Percentiles rank a stretch among this genome's conserved stretches.
Evolutionary conservation across 129 eudicot genomes (phyloP).

Genomic region (Ambrosia artemisiifolia): DNA sequence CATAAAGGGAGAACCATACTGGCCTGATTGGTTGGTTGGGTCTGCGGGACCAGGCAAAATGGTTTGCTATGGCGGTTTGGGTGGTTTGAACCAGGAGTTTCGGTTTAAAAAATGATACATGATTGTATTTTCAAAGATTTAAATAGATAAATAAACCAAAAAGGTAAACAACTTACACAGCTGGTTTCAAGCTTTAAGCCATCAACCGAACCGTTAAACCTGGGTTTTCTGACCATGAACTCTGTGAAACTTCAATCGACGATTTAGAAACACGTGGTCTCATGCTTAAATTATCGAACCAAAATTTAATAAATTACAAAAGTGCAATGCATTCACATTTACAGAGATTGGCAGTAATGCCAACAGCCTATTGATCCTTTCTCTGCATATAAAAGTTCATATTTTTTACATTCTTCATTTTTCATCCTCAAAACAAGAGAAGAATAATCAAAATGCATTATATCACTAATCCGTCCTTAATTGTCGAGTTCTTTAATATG

Average conservation of each 20-base stretch:
- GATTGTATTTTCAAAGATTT: no score
- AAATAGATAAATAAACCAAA: no score
- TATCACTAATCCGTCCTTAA: constrained; percentile 79
- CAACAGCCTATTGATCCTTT: constrained; percentile 20
- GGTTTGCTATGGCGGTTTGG: background rate
- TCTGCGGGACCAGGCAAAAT: background rate
- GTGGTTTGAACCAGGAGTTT: background rate
- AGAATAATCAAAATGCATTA: constrained; percentile 18
- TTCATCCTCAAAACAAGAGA: constrained; percentile 16
- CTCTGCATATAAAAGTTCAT: constrained; percentile 18
- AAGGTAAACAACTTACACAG: no score
- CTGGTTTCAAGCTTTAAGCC: no score
- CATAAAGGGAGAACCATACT: background rate
- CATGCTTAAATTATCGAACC: constrained; percentile 3
- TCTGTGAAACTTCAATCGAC: no score
- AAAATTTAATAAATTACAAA: constrained; percentile 19
- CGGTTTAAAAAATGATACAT: no score
- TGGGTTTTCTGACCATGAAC: no score
- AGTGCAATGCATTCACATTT: constrained; percentile 28
- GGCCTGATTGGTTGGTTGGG: background rate
- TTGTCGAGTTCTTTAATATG: constrained; percentile 65
- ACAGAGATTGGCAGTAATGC: constrained; percentile 24
- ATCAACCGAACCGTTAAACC: no score
- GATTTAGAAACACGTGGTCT: background rate
- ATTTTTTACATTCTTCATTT: constrained; percentile 14